These are phyloP conservation scores for Thelephora ganbajun DNA, from an alignment of 768 basidiomycete species.

Conservation along the genomic window DNA sequence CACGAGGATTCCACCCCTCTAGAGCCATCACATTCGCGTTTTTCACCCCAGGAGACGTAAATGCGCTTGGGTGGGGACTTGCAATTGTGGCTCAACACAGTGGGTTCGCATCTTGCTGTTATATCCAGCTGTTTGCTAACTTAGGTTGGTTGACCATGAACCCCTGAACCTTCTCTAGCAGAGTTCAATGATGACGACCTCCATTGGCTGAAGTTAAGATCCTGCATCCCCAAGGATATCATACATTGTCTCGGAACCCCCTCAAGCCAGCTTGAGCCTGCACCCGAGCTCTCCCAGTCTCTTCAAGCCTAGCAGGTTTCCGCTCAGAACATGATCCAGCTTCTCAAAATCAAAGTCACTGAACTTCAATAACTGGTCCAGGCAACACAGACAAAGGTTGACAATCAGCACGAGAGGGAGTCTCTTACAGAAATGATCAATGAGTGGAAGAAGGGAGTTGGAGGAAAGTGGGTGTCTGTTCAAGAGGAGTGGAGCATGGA, in stretches of 20 bases:
- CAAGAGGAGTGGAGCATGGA: conserved; percentile 77
- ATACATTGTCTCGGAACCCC: conserved; percentile 46
- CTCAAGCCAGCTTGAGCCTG: conserved; percentile 60
- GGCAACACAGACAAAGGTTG: conserved; percentile 57
- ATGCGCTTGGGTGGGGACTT: too few species aligned
- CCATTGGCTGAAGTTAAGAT: conserved; percentile 6
- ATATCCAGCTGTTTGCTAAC: too few species aligned
- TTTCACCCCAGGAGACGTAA: too few species aligned
- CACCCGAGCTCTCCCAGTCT: conserved; percentile 55
- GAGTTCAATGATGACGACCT: conserved; percentile 31
- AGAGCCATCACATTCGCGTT: too few species aligned
- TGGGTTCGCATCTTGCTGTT: too few species aligned
- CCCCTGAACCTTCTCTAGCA: conserved; percentile 62
- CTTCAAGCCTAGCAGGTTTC: conserved; percentile 68
- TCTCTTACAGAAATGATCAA: too few species aligned
- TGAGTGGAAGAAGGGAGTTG: too few species aligned
- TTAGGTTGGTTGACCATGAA: conserved; percentile 59
- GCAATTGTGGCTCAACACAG: too few species aligned
- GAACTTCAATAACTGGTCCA: too few species aligned
- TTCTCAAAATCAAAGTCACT: conserved; percentile 54
- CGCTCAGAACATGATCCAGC: conserved; percentile 61
- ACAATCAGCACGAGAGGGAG: conserved; percentile 61
- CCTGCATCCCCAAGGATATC: conserved; percentile 45
- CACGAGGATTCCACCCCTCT: too few species aligned
- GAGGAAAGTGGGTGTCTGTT: conserved; percentile 60